These are phyloP conservation scores for Sphagnum magellanicum DNA, from an alignment of 228 moss, liverwort and hornwort genomes.

Conservation along the genomic window DNA sequence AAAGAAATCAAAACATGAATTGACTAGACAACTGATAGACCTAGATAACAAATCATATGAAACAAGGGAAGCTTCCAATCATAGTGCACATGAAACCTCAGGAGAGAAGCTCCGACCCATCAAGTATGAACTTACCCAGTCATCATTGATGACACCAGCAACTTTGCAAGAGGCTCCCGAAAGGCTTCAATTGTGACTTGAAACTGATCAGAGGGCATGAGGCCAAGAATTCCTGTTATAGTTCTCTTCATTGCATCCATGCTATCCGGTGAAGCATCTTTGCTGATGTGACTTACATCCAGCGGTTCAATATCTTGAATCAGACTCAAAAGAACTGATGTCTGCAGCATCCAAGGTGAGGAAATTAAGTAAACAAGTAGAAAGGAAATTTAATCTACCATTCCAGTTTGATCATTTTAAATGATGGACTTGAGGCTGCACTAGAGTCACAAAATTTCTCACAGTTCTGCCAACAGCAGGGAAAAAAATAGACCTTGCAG, in stretches of 20 bases:
- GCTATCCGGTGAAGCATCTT: slow-evolving; percentile 47
- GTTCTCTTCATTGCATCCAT: slow-evolving; percentile 56
- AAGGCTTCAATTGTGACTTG: slow-evolving; percentile 45
- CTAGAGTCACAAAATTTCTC: too few species aligned
- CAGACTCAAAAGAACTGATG: slow-evolving; percentile 36
- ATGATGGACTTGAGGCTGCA: too few species aligned
- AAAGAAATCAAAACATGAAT: background rate
- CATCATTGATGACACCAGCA: slow-evolving; percentile 56
- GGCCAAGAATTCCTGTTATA: slow-evolving; percentile 49
- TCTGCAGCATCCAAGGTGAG: slow-evolving; percentile 5
- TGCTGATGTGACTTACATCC: slow-evolving; percentile 46
- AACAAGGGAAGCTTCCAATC: background rate
- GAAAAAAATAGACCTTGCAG: too few species aligned
- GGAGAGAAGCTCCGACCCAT: too few species aligned
- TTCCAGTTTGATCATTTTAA: too few species aligned
- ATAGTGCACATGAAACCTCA: too few species aligned
- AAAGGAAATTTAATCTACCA: too few species aligned
- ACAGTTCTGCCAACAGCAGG: too few species aligned
- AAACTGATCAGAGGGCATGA: slow-evolving; percentile 52
- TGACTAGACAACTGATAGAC: background rate
- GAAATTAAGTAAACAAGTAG: too few species aligned
- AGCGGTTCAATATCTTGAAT: slow-evolving; percentile 48
- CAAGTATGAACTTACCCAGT: slow-evolving; percentile 27
- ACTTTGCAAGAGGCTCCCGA: slow-evolving; percentile 38
- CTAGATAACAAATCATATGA: background rate